Percentiles rank a stretch among this genome's conserved stretches.
Evolutionary conservation across 1,139 yeast genomes (phyloP).

Genomic region (Hanseniaspora gamundiae): DNA sequence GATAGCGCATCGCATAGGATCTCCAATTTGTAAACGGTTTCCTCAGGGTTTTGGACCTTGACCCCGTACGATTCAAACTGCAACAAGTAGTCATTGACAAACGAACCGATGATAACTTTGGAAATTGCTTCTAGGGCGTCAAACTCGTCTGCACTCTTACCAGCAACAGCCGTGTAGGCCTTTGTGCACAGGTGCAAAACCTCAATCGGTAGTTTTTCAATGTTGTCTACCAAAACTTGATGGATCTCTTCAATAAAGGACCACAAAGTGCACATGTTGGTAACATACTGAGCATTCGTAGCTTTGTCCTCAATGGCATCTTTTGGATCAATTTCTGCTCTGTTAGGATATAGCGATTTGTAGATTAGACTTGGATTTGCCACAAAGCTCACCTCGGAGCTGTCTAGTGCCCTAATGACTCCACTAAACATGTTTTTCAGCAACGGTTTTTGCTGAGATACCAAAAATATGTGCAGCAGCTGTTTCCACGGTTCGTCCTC

Average conservation of each 20-base stretch:
- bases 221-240: constrained; percentile 31
- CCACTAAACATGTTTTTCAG: constrained; percentile 40
- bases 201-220: constrained; percentile 49
- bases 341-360: constrained; percentile 30
- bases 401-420: constrained; percentile 32
- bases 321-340: constrained; percentile 34
- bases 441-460: constrained; percentile 47
- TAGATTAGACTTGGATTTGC: constrained; percentile 69
- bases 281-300: constrained; percentile 56
- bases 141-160: constrained; percentile 23
- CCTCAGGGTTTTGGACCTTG: constrained; percentile 2
- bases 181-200: constrained; percentile 38
- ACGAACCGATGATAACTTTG: constrained; percentile 65
- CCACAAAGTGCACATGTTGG: constrained; percentile 63
- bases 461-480: constrained; percentile 43
- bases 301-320: constrained; percentile 73
- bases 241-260: constrained; percentile 54
- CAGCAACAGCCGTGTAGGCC: constrained; percentile 39
- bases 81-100: constrained; percentile 37
- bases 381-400: constrained; percentile 55
- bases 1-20: constrained; percentile 14
- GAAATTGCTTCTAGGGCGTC: constrained; percentile 42
- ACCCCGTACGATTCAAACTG: constrained; percentile 25
- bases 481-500: constrained; percentile 31
- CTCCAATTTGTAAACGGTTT: constrained; percentile 12